Evolutionary conservation across 2,329 filamentous ascomycete species (phyloP).

Genomic region (Macrophomina phaseolina): DNA sequence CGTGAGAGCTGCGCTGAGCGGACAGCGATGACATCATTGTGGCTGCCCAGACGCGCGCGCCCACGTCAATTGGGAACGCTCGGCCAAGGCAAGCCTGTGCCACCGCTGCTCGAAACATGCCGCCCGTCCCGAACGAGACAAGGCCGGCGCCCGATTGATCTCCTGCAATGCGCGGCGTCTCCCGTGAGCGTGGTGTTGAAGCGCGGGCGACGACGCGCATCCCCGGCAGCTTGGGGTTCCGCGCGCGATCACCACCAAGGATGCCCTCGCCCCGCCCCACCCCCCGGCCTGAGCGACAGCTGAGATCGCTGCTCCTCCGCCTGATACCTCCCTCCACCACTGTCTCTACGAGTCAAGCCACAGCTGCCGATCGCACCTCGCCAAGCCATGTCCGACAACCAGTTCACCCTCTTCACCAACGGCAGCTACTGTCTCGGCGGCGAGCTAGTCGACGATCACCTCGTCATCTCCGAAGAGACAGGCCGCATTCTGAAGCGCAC

Average conservation of each 20-base stretch:
- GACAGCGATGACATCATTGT: slow-evolving; percentile 24
- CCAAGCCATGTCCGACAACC: slow-evolving; percentile 44
- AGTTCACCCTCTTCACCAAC: slow-evolving; percentile 55
- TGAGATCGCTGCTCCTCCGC: slow-evolving; percentile 3
- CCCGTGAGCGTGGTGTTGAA: not conserved
- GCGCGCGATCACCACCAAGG: slow-evolving; percentile 9
- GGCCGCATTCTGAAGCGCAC: slow-evolving; percentile 50
- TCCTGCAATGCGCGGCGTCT: not conserved
- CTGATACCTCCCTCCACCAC: not conserved
- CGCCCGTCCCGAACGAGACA: not conserved
- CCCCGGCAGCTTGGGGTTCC: slow-evolving; percentile 12
- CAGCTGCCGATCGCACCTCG: not conserved
- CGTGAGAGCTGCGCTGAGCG: slow-evolving; percentile 1
- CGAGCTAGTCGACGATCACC: slow-evolving; percentile 50
- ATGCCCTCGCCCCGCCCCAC: slow-evolving; percentile 16
- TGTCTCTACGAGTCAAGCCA: slow-evolving; percentile 15
- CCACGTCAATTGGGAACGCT: slow-evolving; percentile 4
- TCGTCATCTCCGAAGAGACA: slow-evolving; percentile 53
- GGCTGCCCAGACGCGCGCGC: slow-evolving; percentile 9
- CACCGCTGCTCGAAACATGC: slow-evolving; percentile 1
- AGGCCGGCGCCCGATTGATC: not conserved
- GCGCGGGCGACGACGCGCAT: not conserved
- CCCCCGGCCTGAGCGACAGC: not conserved
- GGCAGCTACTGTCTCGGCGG: slow-evolving; percentile 52
- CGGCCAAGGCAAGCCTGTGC: not conserved